A percentile compares a stretch with the other conserved stretches of the same genome.
Evolutionary conservation across 768 basidiomycete genomes (phyloP).

Genomic region (Auricularia cornea): DNA sequence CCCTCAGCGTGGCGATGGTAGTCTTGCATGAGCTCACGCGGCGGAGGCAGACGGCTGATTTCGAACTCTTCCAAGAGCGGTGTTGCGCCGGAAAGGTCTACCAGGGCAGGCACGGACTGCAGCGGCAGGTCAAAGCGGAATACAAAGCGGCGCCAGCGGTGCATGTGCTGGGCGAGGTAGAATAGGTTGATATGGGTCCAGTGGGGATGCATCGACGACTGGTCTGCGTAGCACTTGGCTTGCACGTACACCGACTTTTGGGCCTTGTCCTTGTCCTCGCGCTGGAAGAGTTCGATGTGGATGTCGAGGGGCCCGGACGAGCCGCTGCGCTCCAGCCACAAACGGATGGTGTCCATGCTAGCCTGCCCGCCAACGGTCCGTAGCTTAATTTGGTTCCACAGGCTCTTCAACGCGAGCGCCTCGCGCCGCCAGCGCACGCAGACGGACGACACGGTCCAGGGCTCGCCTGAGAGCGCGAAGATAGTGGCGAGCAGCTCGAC

Average conservation of each 20-base stretch:
- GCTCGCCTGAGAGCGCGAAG: background rate
- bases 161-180: background rate
- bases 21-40: background rate
- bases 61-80: background rate
- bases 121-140: background rate
- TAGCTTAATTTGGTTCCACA: background rate
- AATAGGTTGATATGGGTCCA: background rate
- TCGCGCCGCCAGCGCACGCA: background rate
- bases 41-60: background rate
- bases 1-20: background rate
- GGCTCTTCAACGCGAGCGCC: background rate
- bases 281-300: background rate
- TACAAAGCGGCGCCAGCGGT: background rate
- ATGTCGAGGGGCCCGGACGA: background rate
- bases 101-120: background rate
- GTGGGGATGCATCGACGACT: background rate
- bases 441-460: background rate
- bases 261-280: background rate
- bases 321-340: background rate
- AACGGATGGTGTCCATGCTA: background rate
- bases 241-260: background rate
- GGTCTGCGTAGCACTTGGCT: background rate
- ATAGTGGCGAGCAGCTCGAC: background rate
- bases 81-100: background rate
- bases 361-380: background rate